These are phyloP conservation scores for Diaporthe helianthi DNA, from an alignment of 2,329 filamentous ascomycete genomes.

Conservation along the genomic window DNA sequence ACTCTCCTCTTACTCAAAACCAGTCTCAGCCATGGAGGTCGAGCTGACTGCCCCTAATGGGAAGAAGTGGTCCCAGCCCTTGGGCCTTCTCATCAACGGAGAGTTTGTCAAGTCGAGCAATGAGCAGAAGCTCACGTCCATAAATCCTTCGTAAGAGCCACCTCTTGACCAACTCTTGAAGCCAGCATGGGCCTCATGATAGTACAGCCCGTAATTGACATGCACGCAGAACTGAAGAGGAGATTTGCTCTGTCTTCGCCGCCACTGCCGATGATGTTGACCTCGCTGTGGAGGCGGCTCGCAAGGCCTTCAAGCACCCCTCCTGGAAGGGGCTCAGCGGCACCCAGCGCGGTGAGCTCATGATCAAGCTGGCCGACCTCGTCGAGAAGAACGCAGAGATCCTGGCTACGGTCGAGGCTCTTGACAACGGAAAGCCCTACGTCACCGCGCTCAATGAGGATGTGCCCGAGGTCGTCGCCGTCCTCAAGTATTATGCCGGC, in stretches of 20 bases:
- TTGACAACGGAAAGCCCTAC: constrained; percentile 85
- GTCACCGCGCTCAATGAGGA: constrained; percentile 69
- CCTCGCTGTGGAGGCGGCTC: constrained; percentile 71
- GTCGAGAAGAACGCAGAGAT: constrained; percentile 67
- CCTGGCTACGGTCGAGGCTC: constrained; percentile 67
- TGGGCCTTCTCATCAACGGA: constrained; percentile 85
- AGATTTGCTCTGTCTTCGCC: constrained; percentile 75
- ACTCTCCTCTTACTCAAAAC: constrained; percentile 11
- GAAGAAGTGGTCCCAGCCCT: constrained; percentile 72
- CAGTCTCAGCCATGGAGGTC: constrained; percentile 46
- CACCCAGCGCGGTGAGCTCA: constrained; percentile 71
- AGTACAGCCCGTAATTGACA: neutral
- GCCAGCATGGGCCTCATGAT: neutral
- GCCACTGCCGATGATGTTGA: constrained; percentile 73
- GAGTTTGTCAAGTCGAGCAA: constrained; percentile 75
- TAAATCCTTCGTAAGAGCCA: constrained; percentile 72
- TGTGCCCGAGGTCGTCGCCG: constrained; percentile 54
- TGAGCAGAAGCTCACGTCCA: constrained; percentile 67
- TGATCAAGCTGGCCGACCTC: constrained; percentile 74
- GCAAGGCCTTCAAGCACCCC: constrained; percentile 70
- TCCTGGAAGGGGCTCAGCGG: constrained; percentile 73
- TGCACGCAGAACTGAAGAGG: constrained; percentile 58
- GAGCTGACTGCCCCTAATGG: constrained; percentile 80
- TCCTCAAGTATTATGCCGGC: constrained; percentile 78
- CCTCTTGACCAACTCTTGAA: too few species aligned